phyloP scores from a whole-genome alignment of 208 protist species.

The Novymonas esmeraldas region DNA sequence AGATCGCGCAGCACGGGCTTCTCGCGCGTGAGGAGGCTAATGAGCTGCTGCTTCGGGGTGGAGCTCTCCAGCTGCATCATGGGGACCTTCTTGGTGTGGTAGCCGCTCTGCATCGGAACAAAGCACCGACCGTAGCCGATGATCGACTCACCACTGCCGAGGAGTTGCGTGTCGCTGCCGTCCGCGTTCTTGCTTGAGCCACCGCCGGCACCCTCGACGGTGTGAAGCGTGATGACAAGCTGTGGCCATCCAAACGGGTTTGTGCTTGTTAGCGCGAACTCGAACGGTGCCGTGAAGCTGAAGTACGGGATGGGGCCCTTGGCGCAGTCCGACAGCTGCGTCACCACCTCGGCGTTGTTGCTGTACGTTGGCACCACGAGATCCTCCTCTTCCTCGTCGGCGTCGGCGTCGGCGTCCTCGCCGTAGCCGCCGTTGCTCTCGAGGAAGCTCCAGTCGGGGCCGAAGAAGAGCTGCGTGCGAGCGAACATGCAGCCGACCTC shows the following conservation, averaged over 20 bases:
- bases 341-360: conserved; percentile 82
- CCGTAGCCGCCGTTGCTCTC: conserved; percentile 8
- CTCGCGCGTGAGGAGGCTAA: conserved; percentile 57
- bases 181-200: conserved; percentile 30
- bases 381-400: conserved; percentile 19
- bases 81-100: conserved; percentile 50
- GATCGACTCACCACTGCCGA: conserved; percentile 55
- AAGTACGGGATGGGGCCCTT: conserved; percentile 69
- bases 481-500: conserved; percentile 67
- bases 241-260: conserved; percentile 88
- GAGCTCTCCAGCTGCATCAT: conserved; percentile 80
- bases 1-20: conserved; percentile 75
- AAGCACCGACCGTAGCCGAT: conserved; percentile 85
- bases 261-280: conserved; percentile 79
- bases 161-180: conserved; percentile 40
- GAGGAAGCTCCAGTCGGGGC: conserved; percentile 76
- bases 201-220: conserved; percentile 40
- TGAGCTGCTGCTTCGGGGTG: conserved; percentile 67
- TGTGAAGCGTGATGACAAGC: conserved; percentile 79
- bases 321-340: conserved; percentile 70
- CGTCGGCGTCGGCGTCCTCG: conserved; percentile 11
- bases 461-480: conserved; percentile 85
- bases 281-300: conserved; percentile 77
- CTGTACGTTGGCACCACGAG: conserved; percentile 58
- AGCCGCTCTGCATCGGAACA: conserved; percentile 73